Conservation (phyloP, 139 green algal species). For the Chlamydomonas sp. region DNA sequence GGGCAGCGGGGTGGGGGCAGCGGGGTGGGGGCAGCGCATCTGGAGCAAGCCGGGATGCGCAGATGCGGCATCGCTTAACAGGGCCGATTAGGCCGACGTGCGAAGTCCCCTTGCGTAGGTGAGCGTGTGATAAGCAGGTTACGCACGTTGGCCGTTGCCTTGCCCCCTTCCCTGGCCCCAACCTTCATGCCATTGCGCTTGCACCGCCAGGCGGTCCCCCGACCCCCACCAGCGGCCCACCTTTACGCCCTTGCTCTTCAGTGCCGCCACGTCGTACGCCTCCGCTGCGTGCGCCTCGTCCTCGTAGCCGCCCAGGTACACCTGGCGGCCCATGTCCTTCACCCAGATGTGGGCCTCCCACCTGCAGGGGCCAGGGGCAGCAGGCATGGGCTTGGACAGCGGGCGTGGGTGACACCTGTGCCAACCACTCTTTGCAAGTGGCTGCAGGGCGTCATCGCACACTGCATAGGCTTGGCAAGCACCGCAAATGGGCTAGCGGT, state of each 20-base stretch:
- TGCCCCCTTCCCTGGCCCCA: background rate
- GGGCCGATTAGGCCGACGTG: too few species aligned
- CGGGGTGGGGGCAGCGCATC: too few species aligned
- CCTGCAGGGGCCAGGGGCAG: background rate
- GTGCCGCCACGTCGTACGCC: constrained; percentile 89
- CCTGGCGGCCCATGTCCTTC: constrained; percentile 81
- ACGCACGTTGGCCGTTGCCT: background rate
- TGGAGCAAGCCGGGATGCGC: too few species aligned
- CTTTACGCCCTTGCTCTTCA: constrained; percentile 79
- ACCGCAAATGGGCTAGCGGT: too few species aligned
- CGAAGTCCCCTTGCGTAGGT: too few species aligned
- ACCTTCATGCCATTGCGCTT: too few species aligned
- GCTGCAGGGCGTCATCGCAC: too few species aligned
- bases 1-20: background rate
- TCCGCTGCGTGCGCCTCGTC: constrained; percentile 91
- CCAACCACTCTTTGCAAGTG: background rate
- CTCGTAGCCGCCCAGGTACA: constrained; percentile 81
- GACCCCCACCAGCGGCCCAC: constrained; percentile 17
- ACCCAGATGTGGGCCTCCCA: constrained; percentile 92
- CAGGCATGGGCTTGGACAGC: background rate
- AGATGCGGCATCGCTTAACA: too few species aligned
- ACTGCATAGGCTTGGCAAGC: background rate
- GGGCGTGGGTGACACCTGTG: background rate
- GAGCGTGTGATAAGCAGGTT: too few species aligned
- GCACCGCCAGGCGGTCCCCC: constrained; percentile 64